These are phyloP conservation scores for Bacidia rubella DNA, from an alignment of 495 filamentous ascomycete species.

Conservation along the genomic window DNA sequence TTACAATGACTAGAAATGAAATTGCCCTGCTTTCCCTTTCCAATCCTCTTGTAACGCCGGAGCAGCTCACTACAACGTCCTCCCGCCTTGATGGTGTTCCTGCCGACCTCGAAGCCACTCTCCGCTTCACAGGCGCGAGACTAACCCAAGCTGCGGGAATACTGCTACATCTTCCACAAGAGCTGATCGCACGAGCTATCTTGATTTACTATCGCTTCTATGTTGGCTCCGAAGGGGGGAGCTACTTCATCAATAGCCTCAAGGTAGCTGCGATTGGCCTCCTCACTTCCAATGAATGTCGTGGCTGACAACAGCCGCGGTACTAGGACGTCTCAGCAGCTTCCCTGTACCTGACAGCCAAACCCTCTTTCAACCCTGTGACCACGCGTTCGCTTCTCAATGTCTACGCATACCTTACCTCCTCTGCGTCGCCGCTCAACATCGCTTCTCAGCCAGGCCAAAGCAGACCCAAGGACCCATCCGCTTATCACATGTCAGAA, in stretches of 20 bases:
- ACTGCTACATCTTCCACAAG: conserved; percentile 73
- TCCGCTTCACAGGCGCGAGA: conserved; percentile 44
- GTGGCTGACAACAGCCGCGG: not conserved
- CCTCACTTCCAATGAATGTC: not conserved
- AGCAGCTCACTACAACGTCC: conserved; percentile 60
- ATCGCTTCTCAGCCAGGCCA: not conserved
- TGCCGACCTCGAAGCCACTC: conserved; percentile 57
- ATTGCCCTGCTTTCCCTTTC: conserved; percentile 50
- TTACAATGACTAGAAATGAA: no score
- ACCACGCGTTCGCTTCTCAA: conserved; percentile 68
- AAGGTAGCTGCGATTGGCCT: conserved; percentile 28
- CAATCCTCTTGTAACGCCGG: conserved; percentile 74
- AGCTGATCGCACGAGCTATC: conserved; percentile 76
- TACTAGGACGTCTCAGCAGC: conserved; percentile 68
- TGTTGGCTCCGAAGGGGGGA: conserved; percentile 52
- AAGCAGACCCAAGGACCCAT: conserved; percentile 19
- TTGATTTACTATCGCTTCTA: conserved; percentile 85
- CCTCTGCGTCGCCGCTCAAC: conserved; percentile 38
- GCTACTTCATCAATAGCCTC: conserved; percentile 40
- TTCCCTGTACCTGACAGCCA: conserved; percentile 67
- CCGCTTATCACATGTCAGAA: conserved; percentile 27
- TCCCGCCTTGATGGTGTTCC: conserved; percentile 60
- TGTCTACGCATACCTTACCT: conserved; percentile 71
- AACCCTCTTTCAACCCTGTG: conserved; percentile 63
- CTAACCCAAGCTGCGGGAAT: conserved; percentile 83